Base-by-base conservation (phyloP, 305 asterid genomes). In the Ilex paraguariensis region DNA sequence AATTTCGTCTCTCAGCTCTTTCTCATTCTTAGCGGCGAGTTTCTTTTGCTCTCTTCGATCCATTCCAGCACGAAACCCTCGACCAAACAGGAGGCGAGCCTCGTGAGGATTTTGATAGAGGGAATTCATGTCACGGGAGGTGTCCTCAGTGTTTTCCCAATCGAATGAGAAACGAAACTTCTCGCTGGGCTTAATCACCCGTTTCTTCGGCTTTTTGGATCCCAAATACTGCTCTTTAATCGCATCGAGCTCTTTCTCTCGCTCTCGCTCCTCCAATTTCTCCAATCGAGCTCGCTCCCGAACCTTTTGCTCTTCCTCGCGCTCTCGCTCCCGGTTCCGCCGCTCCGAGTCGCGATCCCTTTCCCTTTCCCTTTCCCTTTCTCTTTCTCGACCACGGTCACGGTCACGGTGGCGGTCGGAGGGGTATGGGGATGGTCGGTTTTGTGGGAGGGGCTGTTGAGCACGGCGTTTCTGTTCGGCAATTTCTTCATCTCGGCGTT, bases 401-500 rank as follows among this genome's bases (percentile, higher is more conserved):
- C 69, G 66, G 49, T 83, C 73, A 21, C 79, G 53, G 28, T 65
- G 59, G 1, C 54, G 62, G 31, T 68, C 72, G 12, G 68, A 45
- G 16, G 62, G 67, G 39, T 70, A 15, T 56, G 65, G 64, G 0
- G 71, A 56, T 54, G 76, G 66, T 31, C 72, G 71, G 49, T 59
- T 44, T 14, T 67, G 70, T 13, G 66, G 87, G 44, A 73, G 82
- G 17, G 75, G 71, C 39, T 73, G 74, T 64, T 82, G 64, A 13
- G 63, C 49, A 5, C 60, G 69, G 39, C 70, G 76, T 53, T 64
- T 70, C 17, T 79, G 77, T 31, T 75, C 85, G 4, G 72, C 85
- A 9, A 70, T 30, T 66, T 77, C 81, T 42, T 82, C 85, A 70
- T 77, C 71, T 58, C 80, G 77, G 76, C 88, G 83, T 59, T 80